Evolutionary conservation across 768 basidiomycete species (phyloP).

Genomic region (Cubamyces lactineus): DNA sequence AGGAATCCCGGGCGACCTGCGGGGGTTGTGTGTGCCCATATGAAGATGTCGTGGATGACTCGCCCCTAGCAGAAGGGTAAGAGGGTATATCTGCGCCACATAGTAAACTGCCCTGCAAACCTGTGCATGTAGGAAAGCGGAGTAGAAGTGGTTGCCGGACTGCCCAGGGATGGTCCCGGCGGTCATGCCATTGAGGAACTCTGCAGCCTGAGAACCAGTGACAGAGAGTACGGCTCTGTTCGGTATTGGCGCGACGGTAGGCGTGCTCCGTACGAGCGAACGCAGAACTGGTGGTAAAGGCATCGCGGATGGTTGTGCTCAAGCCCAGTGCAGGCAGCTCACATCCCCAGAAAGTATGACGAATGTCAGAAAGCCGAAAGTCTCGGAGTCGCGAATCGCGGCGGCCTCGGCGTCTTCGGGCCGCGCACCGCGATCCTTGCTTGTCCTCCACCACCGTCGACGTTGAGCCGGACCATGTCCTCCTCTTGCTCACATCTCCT

Average conservation of each 20-base stretch:
- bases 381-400: slow-evolving; percentile 6
- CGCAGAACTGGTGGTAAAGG: slow-evolving; percentile 45
- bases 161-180: slow-evolving; percentile 29
- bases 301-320: not conserved
- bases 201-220: slow-evolving; percentile 76
- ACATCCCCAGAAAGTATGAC: not conserved
- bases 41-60: slow-evolving; percentile 86
- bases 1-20: slow-evolving; percentile 58
- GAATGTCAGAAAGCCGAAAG: slow-evolving; percentile 1
- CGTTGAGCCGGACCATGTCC: slow-evolving; percentile 53
- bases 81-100: not conserved
- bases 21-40: slow-evolving; percentile 61
- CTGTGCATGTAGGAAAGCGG: slow-evolving; percentile 36
- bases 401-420: slow-evolving; percentile 15
- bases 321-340: not conserved
- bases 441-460: slow-evolving; percentile 9
- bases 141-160: slow-evolving; percentile 28
- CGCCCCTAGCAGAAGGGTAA: slow-evolving; percentile 56
- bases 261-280: slow-evolving; percentile 46
- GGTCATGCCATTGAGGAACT: slow-evolving; percentile 58
- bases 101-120: slow-evolving; percentile 6
- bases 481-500: slow-evolving; percentile 80
- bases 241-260: slow-evolving; percentile 59
- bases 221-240: slow-evolving; percentile 73
- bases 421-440: slow-evolving; percentile 15